Conservation (phyloP, 805 yeast genomes). For the Saccharomycopsis sp. region DNA sequence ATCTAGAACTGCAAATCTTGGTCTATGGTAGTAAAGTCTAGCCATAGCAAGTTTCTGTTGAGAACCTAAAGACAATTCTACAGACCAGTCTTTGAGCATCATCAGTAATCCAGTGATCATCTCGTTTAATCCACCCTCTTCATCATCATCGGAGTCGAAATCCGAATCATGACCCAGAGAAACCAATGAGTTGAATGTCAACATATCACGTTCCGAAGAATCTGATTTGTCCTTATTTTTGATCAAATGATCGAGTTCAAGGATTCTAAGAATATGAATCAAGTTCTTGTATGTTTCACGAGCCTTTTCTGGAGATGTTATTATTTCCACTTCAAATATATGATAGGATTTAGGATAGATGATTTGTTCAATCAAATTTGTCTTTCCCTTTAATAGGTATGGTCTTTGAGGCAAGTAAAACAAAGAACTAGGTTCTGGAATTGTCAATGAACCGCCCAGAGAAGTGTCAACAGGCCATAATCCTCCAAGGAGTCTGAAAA, state of each 20-base stretch:
- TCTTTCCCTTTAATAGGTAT: conserved; percentile 64
- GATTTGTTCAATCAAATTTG: conserved; percentile 75
- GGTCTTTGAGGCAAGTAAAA: conserved; percentile 93
- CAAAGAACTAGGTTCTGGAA: conserved; percentile 52
- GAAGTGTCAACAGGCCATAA: conserved; percentile 71
- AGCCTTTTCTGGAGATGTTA: conserved; percentile 18
- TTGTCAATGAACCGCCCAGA: conserved; percentile 39
- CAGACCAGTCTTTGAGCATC: conserved; percentile 75
- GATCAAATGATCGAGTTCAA: conserved; percentile 55
- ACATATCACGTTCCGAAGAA: conserved; percentile 28
- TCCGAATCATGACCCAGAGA: conserved; percentile 7
- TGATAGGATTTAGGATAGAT: conserved; percentile 75
- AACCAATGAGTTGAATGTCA: conserved; percentile 23
- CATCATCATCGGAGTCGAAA: conserved; percentile 12
- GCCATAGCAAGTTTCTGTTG: conserved; percentile 94
- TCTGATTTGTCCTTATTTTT: conserved; percentile 30
- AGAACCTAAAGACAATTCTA: conserved; percentile 82
- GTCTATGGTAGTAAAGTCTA: conserved; percentile 81
- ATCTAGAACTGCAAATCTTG: conserved; percentile 89
- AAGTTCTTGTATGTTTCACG: conserved; percentile 40
- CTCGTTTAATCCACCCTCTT: conserved; percentile 5
- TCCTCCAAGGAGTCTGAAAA: conserved; percentile 87
- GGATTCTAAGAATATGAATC: conserved; percentile 44
- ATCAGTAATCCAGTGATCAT: conserved; percentile 24
- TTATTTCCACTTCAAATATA: conserved; percentile 39